Conservation (phyloP, 164 flowering plant genomes). For the Chimonanthus praecox region DNA sequence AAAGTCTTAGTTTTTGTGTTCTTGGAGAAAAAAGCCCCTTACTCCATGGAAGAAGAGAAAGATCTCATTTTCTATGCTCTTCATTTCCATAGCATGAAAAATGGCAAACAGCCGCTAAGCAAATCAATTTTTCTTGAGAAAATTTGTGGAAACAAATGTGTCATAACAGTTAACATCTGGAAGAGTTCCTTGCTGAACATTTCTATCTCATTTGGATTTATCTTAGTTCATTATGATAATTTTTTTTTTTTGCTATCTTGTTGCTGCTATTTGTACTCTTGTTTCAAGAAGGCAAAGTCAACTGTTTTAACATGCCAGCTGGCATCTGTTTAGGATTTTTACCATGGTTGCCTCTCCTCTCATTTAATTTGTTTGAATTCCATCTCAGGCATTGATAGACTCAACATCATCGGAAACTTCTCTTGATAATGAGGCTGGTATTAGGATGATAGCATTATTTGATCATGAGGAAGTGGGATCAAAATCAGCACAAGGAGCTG, state of each 20-base stretch:
- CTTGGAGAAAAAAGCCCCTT: too few species aligned
- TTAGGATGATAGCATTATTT: conserved; percentile 82
- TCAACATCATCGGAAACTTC: conserved; percentile 52
- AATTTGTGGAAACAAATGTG: too few species aligned
- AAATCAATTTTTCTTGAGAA: too few species aligned
- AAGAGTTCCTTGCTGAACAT: too few species aligned
- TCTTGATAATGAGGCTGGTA: conserved; percentile 60
- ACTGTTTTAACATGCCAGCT: background rate
- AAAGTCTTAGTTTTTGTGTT: too few species aligned
- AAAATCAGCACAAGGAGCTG: conserved; percentile 95
- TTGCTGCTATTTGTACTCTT: background rate
- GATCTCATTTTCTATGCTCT: too few species aligned
- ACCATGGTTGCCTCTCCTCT: too few species aligned
- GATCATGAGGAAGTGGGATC: conserved; percentile 74
- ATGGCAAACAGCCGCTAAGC: too few species aligned
- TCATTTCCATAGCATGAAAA: too few species aligned
- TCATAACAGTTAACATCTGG: too few species aligned
- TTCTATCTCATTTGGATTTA: too few species aligned
- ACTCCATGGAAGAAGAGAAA: too few species aligned
- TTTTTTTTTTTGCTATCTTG: background rate
- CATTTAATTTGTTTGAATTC: background rate
- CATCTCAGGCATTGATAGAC: conserved; percentile 54
- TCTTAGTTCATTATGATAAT: background rate
- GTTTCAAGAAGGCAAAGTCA: background rate
- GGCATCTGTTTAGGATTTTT: background rate